These are phyloP conservation scores for Entomortierella lignicola DNA, from an alignment of 192 early-diverging fungal species.

Conservation along the genomic window DNA sequence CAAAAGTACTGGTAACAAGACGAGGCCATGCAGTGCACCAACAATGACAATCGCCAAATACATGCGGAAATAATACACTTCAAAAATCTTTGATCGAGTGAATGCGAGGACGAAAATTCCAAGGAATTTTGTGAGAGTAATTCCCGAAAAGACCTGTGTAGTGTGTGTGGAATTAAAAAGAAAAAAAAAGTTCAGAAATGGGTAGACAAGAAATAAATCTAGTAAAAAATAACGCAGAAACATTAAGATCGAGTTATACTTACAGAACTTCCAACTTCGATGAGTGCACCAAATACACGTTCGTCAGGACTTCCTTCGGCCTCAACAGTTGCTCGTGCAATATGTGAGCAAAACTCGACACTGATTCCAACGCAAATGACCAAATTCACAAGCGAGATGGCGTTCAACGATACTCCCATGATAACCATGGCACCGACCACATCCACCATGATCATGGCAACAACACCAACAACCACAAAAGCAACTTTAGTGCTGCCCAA, in stretches of 20 bases:
- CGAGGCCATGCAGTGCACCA: constrained; percentile 69
- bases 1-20: constrained; percentile 68
- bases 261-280: constrained; percentile 72
- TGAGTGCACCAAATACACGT: constrained; percentile 58
- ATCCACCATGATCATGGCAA: constrained; percentile 69
- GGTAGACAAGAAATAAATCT: not conserved
- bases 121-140: constrained; percentile 72
- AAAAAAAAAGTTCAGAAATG: constrained; percentile 5
- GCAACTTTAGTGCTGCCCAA: constrained; percentile 64
- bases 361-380: constrained; percentile 76
- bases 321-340: constrained; percentile 66
- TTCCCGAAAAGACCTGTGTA: constrained; percentile 72
- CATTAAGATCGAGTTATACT: not conserved
- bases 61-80: constrained; percentile 77
- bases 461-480: constrained; percentile 63
- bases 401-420: constrained; percentile 70
- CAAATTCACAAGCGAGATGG: constrained; percentile 72
- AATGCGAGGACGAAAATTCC: constrained; percentile 76
- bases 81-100: constrained; percentile 75
- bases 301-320: constrained; percentile 58
- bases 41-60: constrained; percentile 70
- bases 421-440: constrained; percentile 67
- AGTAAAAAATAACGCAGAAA: not conserved
- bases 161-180: too few species aligned
- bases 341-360: constrained; percentile 76